Conservation (phyloP, 2,329 filamentous ascomycete genomes). For the Claviceps sp. region DNA sequence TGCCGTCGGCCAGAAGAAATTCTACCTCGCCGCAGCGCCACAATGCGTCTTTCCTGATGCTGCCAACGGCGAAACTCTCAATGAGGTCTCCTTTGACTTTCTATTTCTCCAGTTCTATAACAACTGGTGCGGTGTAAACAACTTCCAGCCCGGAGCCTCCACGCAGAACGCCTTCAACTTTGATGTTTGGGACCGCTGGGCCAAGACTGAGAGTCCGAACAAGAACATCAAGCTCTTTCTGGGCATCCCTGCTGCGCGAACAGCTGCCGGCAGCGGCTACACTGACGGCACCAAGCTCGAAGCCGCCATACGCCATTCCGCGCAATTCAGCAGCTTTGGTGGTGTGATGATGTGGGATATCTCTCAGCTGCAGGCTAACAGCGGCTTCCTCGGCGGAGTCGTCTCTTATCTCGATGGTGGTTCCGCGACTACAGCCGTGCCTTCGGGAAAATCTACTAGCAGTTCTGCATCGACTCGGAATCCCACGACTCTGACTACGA, state of each 20-base stretch:
- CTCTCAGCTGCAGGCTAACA: slow-evolving; percentile 45
- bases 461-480: background rate
- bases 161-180: slow-evolving; percentile 47
- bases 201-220: slow-evolving; percentile 40
- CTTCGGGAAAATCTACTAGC: background rate
- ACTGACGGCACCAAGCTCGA: slow-evolving; percentile 30
- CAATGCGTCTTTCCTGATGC: slow-evolving; percentile 55
- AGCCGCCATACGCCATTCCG: slow-evolving; percentile 38
- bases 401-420: slow-evolving; percentile 17
- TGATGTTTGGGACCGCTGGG: slow-evolving; percentile 52
- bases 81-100: slow-evolving; percentile 43
- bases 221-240: slow-evolving; percentile 46
- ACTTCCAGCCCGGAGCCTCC: slow-evolving; percentile 30
- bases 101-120: slow-evolving; percentile 57
- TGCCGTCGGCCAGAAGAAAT: slow-evolving; percentile 41
- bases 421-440: background rate
- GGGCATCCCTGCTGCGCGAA: slow-evolving; percentile 41
- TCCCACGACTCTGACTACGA: background rate
- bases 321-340: slow-evolving; percentile 46
- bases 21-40: slow-evolving; percentile 50
- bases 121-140: slow-evolving; percentile 49
- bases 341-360: slow-evolving; percentile 61
- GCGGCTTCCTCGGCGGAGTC: slow-evolving; percentile 38
- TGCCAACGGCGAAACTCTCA: slow-evolving; percentile 42
- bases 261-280: slow-evolving; percentile 44